Evolutionary conservation across 2,329 filamentous ascomycete species (phyloP).

Genomic region (Apiospora koreana): DNA sequence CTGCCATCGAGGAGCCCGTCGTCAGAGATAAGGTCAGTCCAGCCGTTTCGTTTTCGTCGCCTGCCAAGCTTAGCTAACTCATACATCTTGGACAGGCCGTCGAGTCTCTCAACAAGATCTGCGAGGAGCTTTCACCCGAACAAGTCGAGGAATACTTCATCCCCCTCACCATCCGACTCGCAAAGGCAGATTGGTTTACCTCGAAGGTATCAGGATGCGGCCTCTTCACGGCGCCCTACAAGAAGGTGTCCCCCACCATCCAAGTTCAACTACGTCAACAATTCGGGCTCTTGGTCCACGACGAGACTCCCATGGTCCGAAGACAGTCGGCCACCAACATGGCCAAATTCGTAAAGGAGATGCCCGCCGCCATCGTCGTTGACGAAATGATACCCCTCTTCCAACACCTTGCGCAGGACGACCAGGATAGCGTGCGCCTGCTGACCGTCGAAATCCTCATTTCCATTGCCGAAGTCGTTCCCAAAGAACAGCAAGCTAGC

Average conservation of each 20-base stretch:
- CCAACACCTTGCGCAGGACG: slow-evolving; percentile 92
- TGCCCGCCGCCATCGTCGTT: slow-evolving; percentile 87
- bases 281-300: slow-evolving; percentile 90
- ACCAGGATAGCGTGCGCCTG: slow-evolving; percentile 95
- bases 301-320: slow-evolving; percentile 98
- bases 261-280: slow-evolving; percentile 92
- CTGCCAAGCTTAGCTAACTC: slow-evolving; percentile 14
- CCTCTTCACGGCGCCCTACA: slow-evolving; percentile 91
- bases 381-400: slow-evolving; percentile 99
- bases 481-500: slow-evolving; percentile 96
- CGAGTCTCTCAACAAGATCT: slow-evolving; percentile 99
- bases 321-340: slow-evolving; percentile 95
- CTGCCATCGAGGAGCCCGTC: slow-evolving; percentile 96
- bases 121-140: slow-evolving; percentile 82
- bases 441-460: slow-evolving; percentile 96
- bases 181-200: slow-evolving; percentile 99
- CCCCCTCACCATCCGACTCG: slow-evolving; percentile 89
- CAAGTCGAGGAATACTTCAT: slow-evolving; percentile 98
- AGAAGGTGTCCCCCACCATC: slow-evolving; percentile 81
- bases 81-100: slow-evolving; percentile 67
- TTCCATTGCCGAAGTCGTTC: slow-evolving; percentile 93
- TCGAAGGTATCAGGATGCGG: slow-evolving; percentile 98
- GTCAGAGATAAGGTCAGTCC: slow-evolving; percentile 88
- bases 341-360: slow-evolving; percentile 96
- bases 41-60: slow-evolving; percentile 12